These are phyloP conservation scores for Cordyceps militaris DNA, from an alignment of 2,329 filamentous ascomycete species.

Conservation along the genomic window DNA sequence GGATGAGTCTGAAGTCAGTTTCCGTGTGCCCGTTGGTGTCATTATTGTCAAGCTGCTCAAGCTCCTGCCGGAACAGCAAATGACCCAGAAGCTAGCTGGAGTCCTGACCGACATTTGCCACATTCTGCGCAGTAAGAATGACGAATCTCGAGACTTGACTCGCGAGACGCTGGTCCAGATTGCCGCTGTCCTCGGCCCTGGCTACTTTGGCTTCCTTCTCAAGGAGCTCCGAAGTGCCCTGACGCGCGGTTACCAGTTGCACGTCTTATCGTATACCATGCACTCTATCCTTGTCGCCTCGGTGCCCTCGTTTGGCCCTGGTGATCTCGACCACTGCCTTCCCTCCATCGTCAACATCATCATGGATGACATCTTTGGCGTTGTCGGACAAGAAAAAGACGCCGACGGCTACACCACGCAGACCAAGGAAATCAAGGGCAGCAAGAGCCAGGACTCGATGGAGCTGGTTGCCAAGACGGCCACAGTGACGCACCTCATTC, in stretches of 20 bases:
- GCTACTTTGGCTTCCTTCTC: constrained; percentile 85
- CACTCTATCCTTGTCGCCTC: constrained; percentile 80
- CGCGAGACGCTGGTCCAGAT: constrained; percentile 83
- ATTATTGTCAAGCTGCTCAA: constrained; percentile 83
- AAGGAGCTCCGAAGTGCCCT: constrained; percentile 82
- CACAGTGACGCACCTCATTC: constrained; percentile 65
- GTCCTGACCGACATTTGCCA: constrained; percentile 89
- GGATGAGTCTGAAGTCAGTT: constrained; percentile 87
- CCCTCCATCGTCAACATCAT: constrained; percentile 71
- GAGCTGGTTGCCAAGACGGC: constrained; percentile 81
- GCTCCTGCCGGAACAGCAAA: constrained; percentile 64
- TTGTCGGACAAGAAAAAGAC: constrained; percentile 90
- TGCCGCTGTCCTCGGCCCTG: constrained; percentile 68
- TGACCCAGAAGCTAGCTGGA: constrained; percentile 68
- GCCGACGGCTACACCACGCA: constrained; percentile 90
- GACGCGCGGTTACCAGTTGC: constrained; percentile 81
- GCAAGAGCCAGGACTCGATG: constrained; percentile 97
- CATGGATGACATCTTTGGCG: constrained; percentile 96
- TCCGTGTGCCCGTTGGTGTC: constrained; percentile 83
- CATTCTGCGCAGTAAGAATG: constrained; percentile 80
- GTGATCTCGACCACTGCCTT: constrained; percentile 85
- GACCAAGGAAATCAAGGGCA: constrained; percentile 97
- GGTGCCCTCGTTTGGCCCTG: constrained; percentile 65
- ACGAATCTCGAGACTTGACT: constrained; percentile 85
- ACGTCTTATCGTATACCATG: constrained; percentile 90